A percentile compares a stretch with the other conserved stretches of the same genome.
Evolutionary conservation across 2,329 filamentous ascomycete species (phyloP).

Genomic region (Penicillium sp.): DNA sequence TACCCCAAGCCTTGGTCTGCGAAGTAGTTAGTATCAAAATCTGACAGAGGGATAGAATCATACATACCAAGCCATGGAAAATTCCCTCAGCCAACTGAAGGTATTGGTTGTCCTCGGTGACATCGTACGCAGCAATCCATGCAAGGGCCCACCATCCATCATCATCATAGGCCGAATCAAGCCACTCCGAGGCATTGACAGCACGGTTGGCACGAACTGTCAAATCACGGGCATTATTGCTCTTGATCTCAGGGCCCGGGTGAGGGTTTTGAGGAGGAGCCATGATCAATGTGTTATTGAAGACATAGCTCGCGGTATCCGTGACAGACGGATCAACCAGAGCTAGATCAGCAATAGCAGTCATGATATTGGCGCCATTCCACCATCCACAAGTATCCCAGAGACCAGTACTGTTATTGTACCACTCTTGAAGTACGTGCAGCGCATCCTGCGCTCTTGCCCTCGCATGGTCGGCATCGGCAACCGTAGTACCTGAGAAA

Average conservation of each 20-base stretch:
- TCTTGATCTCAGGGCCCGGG: conserved; percentile 15
- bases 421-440: conserved; percentile 56
- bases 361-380: conserved; percentile 66
- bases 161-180: conserved; percentile 47
- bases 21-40: not conserved
- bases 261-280: conserved; percentile 21
- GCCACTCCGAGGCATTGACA: conserved; percentile 25
- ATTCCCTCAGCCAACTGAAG: conserved; percentile 47
- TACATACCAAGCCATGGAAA: conserved; percentile 44
- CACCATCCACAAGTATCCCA: conserved; percentile 68
- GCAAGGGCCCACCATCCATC: conserved; percentile 53
- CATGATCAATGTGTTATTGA: conserved; percentile 42
- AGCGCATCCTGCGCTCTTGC: conserved; percentile 29
- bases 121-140: conserved; percentile 54
- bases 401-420: conserved; percentile 56
- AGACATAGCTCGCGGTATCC: conserved; percentile 37
- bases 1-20: conserved; percentile 39
- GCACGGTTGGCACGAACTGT: conserved; percentile 1
- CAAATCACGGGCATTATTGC: conserved; percentile 8
- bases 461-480: conserved; percentile 8
- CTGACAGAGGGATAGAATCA: no score
- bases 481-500: conserved; percentile 5
- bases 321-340: conserved; percentile 33
- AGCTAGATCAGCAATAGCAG: conserved; percentile 55
- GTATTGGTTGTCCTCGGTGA: conserved; percentile 45